A percentile compares a stretch with the other conserved stretches of the same genome.
phyloP scores from a whole-genome alignment of 169 alveolate genomes.

The Perkinsus olseni region DNA sequence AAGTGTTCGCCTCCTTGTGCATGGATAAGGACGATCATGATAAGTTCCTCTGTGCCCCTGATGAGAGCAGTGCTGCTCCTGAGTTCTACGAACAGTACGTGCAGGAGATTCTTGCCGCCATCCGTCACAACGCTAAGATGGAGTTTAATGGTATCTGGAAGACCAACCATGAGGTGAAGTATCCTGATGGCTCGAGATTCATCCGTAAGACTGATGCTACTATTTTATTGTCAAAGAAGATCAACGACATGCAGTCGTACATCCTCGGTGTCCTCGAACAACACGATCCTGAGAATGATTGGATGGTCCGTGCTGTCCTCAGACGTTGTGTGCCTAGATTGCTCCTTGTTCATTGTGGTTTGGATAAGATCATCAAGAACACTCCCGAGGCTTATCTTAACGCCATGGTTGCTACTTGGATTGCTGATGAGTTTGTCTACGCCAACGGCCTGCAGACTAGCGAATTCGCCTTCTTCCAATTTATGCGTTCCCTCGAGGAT shows the following conservation, averaged over 20 bases:
- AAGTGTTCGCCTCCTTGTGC: conserved; percentile 66
- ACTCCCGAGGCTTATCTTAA: conserved; percentile 50
- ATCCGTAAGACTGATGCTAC: too few relatives aligned
- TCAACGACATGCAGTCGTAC: too few relatives aligned
- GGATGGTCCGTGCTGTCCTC: neutral
- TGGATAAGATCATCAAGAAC: conserved; percentile 42
- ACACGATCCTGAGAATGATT: too few relatives aligned
- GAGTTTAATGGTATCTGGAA: conserved; percentile 32
- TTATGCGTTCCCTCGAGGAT: conserved; percentile 17
- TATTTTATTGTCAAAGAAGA: too few relatives aligned
- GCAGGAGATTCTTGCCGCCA: neutral
- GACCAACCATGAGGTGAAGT: too few relatives aligned
- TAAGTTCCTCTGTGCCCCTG: neutral
- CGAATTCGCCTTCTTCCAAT: conserved; percentile 53
- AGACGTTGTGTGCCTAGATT: conserved; percentile 46
- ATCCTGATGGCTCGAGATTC: too few relatives aligned
- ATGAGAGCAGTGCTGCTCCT: neutral
- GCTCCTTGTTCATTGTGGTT: conserved; percentile 37
- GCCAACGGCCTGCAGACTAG: conserved; percentile 42
- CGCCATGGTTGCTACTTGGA: conserved; percentile 50
- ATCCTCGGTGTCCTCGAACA: too few relatives aligned
- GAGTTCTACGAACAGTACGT: conserved; percentile 11
- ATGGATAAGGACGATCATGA: conserved; percentile 14
- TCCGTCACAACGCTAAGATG: conserved; percentile 17
- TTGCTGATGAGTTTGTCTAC: conserved; percentile 52